Conservation (phyloP, 116 monocot genomes). For the Papilionanthe hybrid region DNA sequence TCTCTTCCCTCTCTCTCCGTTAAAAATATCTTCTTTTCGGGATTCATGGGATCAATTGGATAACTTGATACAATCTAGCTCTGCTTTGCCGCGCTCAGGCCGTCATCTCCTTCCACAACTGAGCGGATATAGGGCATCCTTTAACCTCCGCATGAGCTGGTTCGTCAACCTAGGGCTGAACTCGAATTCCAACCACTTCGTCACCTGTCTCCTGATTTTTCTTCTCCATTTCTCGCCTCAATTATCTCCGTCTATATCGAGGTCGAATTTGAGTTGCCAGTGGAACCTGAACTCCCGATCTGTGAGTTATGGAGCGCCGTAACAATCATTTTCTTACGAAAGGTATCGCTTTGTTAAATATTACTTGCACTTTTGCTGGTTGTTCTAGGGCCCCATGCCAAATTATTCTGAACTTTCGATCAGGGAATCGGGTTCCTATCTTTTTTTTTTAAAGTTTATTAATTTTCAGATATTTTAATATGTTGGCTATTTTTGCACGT, state of each 20-base stretch:
- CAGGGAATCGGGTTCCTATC: neutral
- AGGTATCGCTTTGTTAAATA: neutral
- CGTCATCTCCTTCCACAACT: neutral
- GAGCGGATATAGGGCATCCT: conserved; percentile 19
- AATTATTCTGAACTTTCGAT: too few species aligned
- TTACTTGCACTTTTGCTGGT: neutral
- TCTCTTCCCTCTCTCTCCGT: neutral
- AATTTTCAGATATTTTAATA: neutral
- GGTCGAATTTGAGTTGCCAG: conserved; percentile 28
- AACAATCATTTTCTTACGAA: neutral
- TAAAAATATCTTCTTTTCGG: neutral
- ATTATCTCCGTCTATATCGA: conserved; percentile 26
- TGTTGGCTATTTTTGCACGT: neutral
- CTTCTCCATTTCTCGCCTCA: conserved; percentile 68
- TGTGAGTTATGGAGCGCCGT: conserved; percentile 14
- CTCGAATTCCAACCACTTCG: conserved; percentile 85
- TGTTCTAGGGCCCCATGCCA: neutral
- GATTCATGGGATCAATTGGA: conserved; percentile 1
- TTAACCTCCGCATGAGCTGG: conserved; percentile 67
- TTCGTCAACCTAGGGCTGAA: conserved; percentile 51
- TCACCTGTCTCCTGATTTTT: conserved; percentile 79
- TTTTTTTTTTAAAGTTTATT: neutral
- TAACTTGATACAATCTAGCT: neutral
- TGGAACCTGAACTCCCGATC: conserved; percentile 13
- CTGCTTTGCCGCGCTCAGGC: neutral